Evolutionary conservation across 305 asterid species (phyloP), one percentile per base, ranked within the genome.

Genomic region (Fraxinus xanthoxyloides): DNA sequence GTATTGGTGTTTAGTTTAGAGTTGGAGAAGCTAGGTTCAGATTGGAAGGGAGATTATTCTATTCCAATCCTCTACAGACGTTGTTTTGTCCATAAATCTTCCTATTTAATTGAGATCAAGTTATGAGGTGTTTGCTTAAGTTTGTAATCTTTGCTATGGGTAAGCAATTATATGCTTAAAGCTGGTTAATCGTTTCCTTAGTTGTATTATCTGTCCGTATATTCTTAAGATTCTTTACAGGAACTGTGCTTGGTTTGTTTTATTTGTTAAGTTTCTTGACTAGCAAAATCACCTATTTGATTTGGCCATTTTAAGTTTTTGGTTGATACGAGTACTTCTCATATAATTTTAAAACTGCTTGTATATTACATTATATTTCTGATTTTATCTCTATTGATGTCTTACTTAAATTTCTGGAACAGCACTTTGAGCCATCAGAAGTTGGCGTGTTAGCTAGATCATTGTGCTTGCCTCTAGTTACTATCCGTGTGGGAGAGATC

Each of bases 361-460:
- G 51, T 38, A 12, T 79, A 30, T 73, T 76, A n/a, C 10, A 19
- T 48, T 54, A 65, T 9, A 26, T 48, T 35, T 61, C 28, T 77
- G 15, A 26, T 13, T 72, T 73, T 12, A 43, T 7, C 21, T 32
- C 36, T 17, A 40, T n/a, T 59, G 48, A 73, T 9, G 13, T 17
- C 73, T 85, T 26, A 74, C 34, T 38, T 28, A 3, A 77, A 31
- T 83, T 54, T 69, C 12, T n/a, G 59, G 75, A 65, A 80, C 97
- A 96, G 99, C 93, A 96, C 83, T 96, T 96, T 84, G 98, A 96
- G 83, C 95, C 98, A 31, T 87, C 97, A 2, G 99, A 96, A 85
- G 98, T 96, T 86, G 98, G 97, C 46, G 72, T 91, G 90, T 88
- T 96, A 7, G 98, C 95, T 10, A 91, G 99, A 85, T 96, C 98